These are phyloP conservation scores for Pleurotus salmoneostramineus DNA, from an alignment of 768 basidiomycete genomes.

Conservation along the genomic window DNA sequence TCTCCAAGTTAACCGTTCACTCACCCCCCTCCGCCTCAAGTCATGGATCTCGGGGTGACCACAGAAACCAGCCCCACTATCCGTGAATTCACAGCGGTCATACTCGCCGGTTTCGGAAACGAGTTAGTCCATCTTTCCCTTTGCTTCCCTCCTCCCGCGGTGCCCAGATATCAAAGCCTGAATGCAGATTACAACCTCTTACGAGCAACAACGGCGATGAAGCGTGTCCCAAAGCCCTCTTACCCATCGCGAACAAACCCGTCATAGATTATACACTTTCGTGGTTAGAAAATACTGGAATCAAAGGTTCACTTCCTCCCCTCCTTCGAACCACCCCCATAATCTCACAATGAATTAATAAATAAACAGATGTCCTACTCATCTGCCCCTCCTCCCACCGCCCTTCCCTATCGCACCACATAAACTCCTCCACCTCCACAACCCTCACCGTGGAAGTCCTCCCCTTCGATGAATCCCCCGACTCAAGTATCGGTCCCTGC, in stretches of 20 bases:
- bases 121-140: slow-evolving; percentile 48
- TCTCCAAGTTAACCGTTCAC: neutral
- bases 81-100: slow-evolving; percentile 83
- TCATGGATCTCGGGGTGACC: slow-evolving; percentile 65
- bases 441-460: slow-evolving; percentile 74
- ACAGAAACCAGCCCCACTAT: slow-evolving; percentile 44
- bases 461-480: slow-evolving; percentile 72
- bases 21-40: slow-evolving; percentile 8
- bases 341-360: neutral
- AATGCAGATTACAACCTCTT: slow-evolving; percentile 62
- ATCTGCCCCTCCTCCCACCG: slow-evolving; percentile 81
- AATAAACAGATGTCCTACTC: slow-evolving; percentile 68
- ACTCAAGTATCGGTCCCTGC: slow-evolving; percentile 66
- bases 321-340: slow-evolving; percentile 2
- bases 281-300: slow-evolving; percentile 87
- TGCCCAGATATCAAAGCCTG: slow-evolving; percentile 7
- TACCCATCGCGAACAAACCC: slow-evolving; percentile 85
- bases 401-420: slow-evolving; percentile 74
- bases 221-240: slow-evolving; percentile 80
- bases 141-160: slow-evolving; percentile 1
- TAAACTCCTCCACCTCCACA: slow-evolving; percentile 73
- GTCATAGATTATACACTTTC: slow-evolving; percentile 79
- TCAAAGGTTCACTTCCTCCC: slow-evolving; percentile 55
- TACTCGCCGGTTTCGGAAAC: slow-evolving; percentile 91
- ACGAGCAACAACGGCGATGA: slow-evolving; percentile 78